phyloP scores from a whole-genome alignment of 2,329 filamentous ascomycete species.

The Podosphaera aphanis region DNA sequence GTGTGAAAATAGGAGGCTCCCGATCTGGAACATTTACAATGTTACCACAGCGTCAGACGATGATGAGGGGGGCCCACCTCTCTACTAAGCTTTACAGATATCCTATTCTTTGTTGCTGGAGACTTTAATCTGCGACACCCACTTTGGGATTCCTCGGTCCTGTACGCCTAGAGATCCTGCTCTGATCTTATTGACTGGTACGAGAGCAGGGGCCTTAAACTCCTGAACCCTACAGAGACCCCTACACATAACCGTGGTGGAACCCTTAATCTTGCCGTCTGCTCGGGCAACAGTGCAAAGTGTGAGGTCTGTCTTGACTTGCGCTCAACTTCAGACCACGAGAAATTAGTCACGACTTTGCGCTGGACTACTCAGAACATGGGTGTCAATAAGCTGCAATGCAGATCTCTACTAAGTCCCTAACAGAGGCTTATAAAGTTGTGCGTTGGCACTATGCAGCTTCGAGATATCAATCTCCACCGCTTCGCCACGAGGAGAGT shows the following conservation, averaged over 20 bases:
- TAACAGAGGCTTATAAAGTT: neutral
- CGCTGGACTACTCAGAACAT: neutral
- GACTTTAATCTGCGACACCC: constrained; percentile 1
- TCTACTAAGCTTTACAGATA: neutral
- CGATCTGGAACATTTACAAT: neutral
- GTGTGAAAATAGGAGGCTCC: neutral
- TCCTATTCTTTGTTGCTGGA: neutral
- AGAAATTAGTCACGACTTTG: neutral
- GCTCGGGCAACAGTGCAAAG: neutral
- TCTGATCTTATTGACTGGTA: neutral
- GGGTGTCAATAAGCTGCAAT: neutral
- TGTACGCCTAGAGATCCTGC: neutral
- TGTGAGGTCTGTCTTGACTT: neutral
- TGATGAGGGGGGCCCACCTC: neutral
- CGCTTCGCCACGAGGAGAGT: neutral
- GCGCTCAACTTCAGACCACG: neutral
- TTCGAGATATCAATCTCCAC: neutral
- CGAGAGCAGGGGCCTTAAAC: neutral
- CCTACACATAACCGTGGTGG: neutral
- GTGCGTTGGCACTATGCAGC: neutral
- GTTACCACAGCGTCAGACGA: neutral
- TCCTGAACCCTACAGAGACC: neutral
- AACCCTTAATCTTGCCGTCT: neutral
- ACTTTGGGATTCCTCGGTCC: neutral
- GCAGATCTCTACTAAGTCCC: neutral